Base-by-base conservation (phyloP, 345 rosid genomes). In the Carallia brachiata region DNA sequence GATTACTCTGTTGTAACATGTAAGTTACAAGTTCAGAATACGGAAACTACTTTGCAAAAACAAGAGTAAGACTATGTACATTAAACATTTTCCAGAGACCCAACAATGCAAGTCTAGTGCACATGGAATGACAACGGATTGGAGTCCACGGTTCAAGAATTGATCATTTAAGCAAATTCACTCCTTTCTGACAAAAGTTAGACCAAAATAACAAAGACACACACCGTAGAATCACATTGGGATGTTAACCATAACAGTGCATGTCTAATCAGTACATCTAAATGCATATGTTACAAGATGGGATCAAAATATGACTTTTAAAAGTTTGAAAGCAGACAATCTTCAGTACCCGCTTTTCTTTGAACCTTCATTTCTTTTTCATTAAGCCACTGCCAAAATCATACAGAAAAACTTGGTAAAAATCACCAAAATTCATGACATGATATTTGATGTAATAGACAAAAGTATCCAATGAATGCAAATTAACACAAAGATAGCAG, bases 271-370 rank as follows among this genome's bases (percentile, higher is more conserved):
- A 70, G 72, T 66, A 70, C 67, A 67, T 58, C 68, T 57, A 59
- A 61, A 56, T 66, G 65, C 75, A 73, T 39, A 59, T 71, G 62
- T 68, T 72, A 70, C 73, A 71, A 36, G 66, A 61, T 62, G 69
- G 28, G 60, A 18, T 66, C 59, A 67, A 39, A 32, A 52, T 68
- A 71, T 75, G 5, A 57, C 69, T 71, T 69, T 58, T 69, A 67
- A 78, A 73, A 66, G 61, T 31, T 63, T 60, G 55, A 54, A 70
- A 10, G 39, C 79, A 61, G 59, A 60, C 58, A 52, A 62, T 63
- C 61, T 55, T 71, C 70, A 28, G 54, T 66, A 59, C 31, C 65
- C 56, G 50, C 13, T 23, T 36, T 53, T 27, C 71, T 37, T 70
- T 50, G 10, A 62, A 58, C 67, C 61, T 47, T 32, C 28, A 62